Base-by-base conservation (phyloP, 2,329 filamentous ascomycete genomes). In the Talaromyces sp. region DNA sequence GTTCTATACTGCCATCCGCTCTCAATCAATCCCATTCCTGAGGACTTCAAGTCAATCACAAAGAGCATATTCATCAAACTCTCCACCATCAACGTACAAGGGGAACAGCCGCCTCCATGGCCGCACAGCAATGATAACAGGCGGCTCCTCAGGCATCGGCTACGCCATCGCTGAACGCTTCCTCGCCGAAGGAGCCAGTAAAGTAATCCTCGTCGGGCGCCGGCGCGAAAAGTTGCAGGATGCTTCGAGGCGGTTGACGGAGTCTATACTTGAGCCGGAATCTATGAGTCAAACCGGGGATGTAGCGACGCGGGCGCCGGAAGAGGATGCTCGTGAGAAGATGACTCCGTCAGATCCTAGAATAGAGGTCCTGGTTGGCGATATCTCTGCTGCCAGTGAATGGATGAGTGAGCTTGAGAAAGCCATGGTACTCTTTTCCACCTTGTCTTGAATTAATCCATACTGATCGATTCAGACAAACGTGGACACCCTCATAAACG, bases 111-210 rank as follows among this genome's bases (percentile, higher is more conserved):
- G 73, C 38, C 71, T 80, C n/a, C 62, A 68, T 27, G 75, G 76
- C 34, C 71, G 76, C 29, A 79, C 73, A 64, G 79, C 78, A 61
- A 80, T 91, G 72, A 82, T 93, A 61, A 90, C 90, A 2, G 91
- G 91, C 58, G 90, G 85, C 22, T 89, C 88, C 51, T 87, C 89
- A 22, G 87, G 88, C 62, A 92, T 93, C 70, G 91, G 91, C 53
- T 80, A 83, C 49, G 85, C 86, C 61, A 89, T 93, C 63, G 89
- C 90, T 10, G 76, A 80, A 43, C 82, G 85, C n/a, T 90, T 93
- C 72, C 86, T 89, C 22, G 72, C 74, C 61, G 83, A 88, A 66
- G 89, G 88, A 36, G 88, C 84, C 45, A 76, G 78, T 29, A 84
- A 86, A 68, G 67, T 81, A 36, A 84, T 88, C 17, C 81, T 92